phyloP scores from a whole-genome alignment of 2,329 filamentous ascomycete genomes.

The Aspergillus sp. region DNA sequence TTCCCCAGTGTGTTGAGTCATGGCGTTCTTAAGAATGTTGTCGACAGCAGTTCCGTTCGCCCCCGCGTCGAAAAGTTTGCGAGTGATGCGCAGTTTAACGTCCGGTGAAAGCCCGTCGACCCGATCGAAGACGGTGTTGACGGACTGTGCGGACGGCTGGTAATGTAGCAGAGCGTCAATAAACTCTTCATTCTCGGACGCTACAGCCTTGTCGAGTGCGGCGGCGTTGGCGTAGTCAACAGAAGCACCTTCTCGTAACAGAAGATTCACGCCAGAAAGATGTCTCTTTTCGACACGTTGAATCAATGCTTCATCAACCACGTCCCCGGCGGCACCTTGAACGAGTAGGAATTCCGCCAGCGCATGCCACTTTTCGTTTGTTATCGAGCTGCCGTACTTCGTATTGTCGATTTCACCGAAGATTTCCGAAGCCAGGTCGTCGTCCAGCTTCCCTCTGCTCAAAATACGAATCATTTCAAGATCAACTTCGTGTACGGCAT shows the following conservation, averaged over 20 bases:
- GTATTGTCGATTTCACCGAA: slow-evolving; percentile 4
- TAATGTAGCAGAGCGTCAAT: slow-evolving; percentile 2
- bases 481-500: slow-evolving; percentile 7
- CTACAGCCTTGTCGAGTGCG: slow-evolving; percentile 4
- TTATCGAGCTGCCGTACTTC: neutral
- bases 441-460: neutral
- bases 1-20: neutral
- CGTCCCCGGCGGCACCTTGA: slow-evolving; percentile 2
- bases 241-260: slow-evolving; percentile 6
- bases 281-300: slow-evolving; percentile 1
- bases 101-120: neutral
- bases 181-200: slow-evolving; percentile 2
- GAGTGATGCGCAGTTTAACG: neutral
- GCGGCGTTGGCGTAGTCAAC: slow-evolving; percentile 1
- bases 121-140: slow-evolving; percentile 2
- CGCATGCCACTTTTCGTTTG: slow-evolving; percentile 1
- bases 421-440: slow-evolving; percentile 1
- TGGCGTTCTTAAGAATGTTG: neutral
- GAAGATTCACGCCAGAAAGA: neutral
- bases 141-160: neutral
- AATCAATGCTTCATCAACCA: slow-evolving; percentile 2
- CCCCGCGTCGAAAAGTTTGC: slow-evolving; percentile 6
- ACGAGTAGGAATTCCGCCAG: slow-evolving; percentile 4
- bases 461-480: neutral
- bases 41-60: slow-evolving; percentile 3